A percentile compares a stretch with the other conserved stretches of the same genome.
Conservation (phyloP, 208 protist species). For the Porcisia deanei region DNA sequence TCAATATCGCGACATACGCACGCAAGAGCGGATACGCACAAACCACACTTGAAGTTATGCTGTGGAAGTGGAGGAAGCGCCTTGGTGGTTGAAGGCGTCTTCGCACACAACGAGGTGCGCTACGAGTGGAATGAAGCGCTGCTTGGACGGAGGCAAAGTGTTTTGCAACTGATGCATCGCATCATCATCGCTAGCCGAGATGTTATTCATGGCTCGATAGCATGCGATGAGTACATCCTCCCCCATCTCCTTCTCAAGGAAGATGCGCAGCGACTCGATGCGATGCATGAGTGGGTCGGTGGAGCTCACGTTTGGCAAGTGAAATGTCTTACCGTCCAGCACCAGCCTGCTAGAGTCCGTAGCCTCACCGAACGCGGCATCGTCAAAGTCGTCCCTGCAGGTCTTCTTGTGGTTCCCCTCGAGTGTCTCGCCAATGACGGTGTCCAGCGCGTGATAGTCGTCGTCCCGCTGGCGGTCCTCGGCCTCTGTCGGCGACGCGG, state of each 20-base stretch:
- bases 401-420: slow-evolving; percentile 9
- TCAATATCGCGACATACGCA: neutral
- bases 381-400: slow-evolving; percentile 65
- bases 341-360: slow-evolving; percentile 73
- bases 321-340: slow-evolving; percentile 88
- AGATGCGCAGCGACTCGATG: slow-evolving; percentile 91
- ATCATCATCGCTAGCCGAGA: slow-evolving; percentile 74
- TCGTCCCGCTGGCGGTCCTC: slow-evolving; percentile 47
- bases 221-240: slow-evolving; percentile 66
- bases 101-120: slow-evolving; percentile 88
- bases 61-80: slow-evolving; percentile 5
- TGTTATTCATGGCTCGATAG: slow-evolving; percentile 83
- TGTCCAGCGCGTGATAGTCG: slow-evolving; percentile 74
- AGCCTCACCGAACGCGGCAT: slow-evolving; percentile 48
- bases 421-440: slow-evolving; percentile 65
- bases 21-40: neutral
- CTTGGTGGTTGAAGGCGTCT: slow-evolving; percentile 81
- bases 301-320: slow-evolving; percentile 77
- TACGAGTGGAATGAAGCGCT: slow-evolving; percentile 82
- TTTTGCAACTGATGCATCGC: slow-evolving; percentile 67
- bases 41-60: neutral
- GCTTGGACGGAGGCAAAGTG: slow-evolving; percentile 56
- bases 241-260: slow-evolving; percentile 81
- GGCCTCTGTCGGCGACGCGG: slow-evolving; percentile 23
- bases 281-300: slow-evolving; percentile 86